Percentiles rank a stretch among this genome's conserved stretches.
Conservation (phyloP, 495 filamentous ascomycete species). For the Penicillium psychrofluorescens region DNA sequence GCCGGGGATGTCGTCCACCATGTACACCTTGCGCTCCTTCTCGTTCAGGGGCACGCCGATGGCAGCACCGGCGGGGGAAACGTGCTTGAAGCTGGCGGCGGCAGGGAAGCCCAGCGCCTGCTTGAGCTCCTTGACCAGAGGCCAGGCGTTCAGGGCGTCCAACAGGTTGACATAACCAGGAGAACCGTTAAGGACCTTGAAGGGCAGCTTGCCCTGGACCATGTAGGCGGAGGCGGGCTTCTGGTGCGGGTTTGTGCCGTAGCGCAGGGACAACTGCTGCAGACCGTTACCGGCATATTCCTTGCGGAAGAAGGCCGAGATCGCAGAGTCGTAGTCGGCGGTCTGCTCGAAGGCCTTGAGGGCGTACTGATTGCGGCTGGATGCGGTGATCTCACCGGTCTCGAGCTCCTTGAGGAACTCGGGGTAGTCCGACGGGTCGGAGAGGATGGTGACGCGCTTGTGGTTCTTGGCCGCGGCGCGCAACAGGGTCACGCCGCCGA, state of each 20-base stretch:
- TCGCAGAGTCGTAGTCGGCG: slow-evolving; percentile 92
- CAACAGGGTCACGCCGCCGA: slow-evolving; percentile 93
- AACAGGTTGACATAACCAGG: slow-evolving; percentile 97
- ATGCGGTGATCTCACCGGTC: slow-evolving; percentile 75
- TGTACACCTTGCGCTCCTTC: slow-evolving; percentile 91
- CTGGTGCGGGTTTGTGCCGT: slow-evolving; percentile 96
- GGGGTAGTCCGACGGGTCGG: slow-evolving; percentile 85
- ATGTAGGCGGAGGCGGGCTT: slow-evolving; percentile 85
- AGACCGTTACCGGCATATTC: slow-evolving; percentile 81
- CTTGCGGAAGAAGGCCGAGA: slow-evolving; percentile 95
- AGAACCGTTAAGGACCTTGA: slow-evolving; percentile 88
- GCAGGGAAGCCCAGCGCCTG: slow-evolving; percentile 79
- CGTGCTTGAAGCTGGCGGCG: slow-evolving; percentile 98
- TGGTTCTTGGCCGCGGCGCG: slow-evolving; percentile 98
- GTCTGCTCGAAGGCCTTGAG: slow-evolving; percentile 98
- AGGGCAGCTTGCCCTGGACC: slow-evolving; percentile 67
- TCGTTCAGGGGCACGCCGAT: slow-evolving; percentile 80
- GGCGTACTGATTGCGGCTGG: slow-evolving; percentile 76
- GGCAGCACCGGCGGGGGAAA: slow-evolving; percentile 92
- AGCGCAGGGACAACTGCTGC: slow-evolving; percentile 80
- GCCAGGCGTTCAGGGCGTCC: slow-evolving; percentile 95
- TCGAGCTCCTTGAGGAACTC: slow-evolving; percentile 88
- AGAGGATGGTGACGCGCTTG: slow-evolving; percentile 86
- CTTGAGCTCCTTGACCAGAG: slow-evolving; percentile 93
- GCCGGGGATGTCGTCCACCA: slow-evolving; percentile 90